Conservation (phyloP, 2,329 filamentous ascomycete genomes). For the Zelopaecilomyces penicillatus region DNA sequence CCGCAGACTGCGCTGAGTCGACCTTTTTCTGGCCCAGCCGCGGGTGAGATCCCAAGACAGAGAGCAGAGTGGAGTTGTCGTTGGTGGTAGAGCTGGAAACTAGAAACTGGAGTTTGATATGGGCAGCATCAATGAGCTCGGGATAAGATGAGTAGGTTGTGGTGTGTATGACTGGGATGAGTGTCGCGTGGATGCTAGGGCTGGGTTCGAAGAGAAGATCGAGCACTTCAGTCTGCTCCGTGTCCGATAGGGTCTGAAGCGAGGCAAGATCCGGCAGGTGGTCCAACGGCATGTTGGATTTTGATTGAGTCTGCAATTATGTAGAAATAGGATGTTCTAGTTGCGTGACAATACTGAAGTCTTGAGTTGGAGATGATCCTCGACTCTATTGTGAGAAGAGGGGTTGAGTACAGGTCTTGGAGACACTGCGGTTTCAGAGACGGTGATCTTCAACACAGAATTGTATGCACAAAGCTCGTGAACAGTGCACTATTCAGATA, state of each 20-base stretch:
- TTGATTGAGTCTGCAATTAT: not conserved
- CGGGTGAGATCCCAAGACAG: constrained; percentile 74
- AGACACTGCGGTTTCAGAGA: too few relatives aligned
- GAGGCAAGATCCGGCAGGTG: constrained; percentile 48
- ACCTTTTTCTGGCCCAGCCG: constrained; percentile 74
- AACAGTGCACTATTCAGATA: too few relatives aligned
- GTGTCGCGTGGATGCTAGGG: constrained; percentile 61
- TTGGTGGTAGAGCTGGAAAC: constrained; percentile 38
- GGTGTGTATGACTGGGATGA: constrained; percentile 55
- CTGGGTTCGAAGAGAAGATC: constrained; percentile 83
- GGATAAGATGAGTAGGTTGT: constrained; percentile 56
- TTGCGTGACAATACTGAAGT: too few relatives aligned
- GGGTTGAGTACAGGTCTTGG: too few relatives aligned
- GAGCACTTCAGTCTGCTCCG: constrained; percentile 50
- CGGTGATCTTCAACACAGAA: too few relatives aligned
- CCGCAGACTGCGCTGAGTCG: constrained; percentile 71
- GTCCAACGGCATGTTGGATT: constrained; percentile 13
- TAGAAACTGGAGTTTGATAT: constrained; percentile 53
- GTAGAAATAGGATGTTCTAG: too few relatives aligned
- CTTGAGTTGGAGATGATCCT: too few relatives aligned
- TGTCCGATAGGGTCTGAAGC: constrained; percentile 47
- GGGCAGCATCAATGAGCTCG: constrained; percentile 59
- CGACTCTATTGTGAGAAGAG: too few relatives aligned
- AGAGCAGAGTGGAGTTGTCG: constrained; percentile 49
- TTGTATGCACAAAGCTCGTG: too few relatives aligned